Evolutionary conservation across 148 eudicot genomes (phyloP).

Genomic region (Selenicereus undatus): DNA sequence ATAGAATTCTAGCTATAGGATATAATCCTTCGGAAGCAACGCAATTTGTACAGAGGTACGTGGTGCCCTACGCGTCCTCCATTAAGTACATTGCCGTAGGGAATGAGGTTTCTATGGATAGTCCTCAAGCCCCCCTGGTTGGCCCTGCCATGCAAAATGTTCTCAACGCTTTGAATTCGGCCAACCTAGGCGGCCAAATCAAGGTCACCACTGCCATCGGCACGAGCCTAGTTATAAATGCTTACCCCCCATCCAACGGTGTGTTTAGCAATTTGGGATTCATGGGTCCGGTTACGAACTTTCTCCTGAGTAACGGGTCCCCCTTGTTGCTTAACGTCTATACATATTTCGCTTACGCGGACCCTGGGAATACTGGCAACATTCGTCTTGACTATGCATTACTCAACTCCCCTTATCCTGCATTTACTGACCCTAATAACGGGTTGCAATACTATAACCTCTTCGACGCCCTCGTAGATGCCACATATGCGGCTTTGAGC

Average conservation of each 20-base stretch:
- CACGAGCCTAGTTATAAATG: neutral
- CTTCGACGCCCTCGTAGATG: constrained; percentile 32
- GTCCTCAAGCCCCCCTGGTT: constrained; percentile 21
- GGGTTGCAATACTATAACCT: constrained; percentile 30
- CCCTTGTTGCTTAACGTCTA: constrained; percentile 35
- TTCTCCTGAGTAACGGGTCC: constrained; percentile 12
- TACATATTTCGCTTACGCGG: constrained; percentile 29
- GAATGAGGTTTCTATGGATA: constrained; percentile 24
- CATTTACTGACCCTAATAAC: constrained; percentile 22
- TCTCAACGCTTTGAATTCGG: constrained; percentile 20
- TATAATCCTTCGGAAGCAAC: constrained; percentile 15
- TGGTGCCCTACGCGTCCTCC: constrained; percentile 26
- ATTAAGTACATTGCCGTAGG: constrained; percentile 42
- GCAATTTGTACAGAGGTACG: constrained; percentile 30
- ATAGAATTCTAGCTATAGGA: constrained; percentile 24
- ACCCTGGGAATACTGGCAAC: neutral
- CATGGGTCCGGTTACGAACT: constrained; percentile 24
- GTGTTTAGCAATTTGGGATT: constrained; percentile 14
- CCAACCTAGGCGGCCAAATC: neutral
- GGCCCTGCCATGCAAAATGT: constrained; percentile 40
- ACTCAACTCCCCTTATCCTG: constrained; percentile 11
- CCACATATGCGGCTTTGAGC: constrained; percentile 26
- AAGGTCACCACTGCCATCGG: constrained; percentile 23
- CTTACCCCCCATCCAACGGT: constrained; percentile 31
- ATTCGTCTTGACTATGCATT: constrained; percentile 22